Evolutionary conservation across 2,329 filamentous ascomycete species (phyloP).

Genomic region (Fusarium sp.): DNA sequence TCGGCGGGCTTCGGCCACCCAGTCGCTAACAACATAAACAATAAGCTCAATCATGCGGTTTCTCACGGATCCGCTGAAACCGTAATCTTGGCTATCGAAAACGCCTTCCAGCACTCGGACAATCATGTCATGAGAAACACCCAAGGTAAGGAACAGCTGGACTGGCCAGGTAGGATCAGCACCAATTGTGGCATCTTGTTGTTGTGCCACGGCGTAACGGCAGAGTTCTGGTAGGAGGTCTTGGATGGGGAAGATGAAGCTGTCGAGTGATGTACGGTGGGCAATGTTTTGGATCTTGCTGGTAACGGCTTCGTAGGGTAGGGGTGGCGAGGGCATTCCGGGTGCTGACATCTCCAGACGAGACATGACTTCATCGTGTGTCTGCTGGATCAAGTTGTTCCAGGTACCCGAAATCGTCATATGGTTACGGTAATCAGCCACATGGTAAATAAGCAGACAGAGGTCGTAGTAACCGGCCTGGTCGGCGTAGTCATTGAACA

Average conservation of each 20-base stretch:
- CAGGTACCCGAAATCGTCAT: constrained; percentile 87
- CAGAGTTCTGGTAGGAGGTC: constrained; percentile 71
- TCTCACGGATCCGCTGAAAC: constrained; percentile 64
- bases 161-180: constrained; percentile 69
- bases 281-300: constrained; percentile 72
- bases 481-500: constrained; percentile 94
- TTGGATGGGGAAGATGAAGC: constrained; percentile 73
- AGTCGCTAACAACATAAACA: constrained; percentile 59
- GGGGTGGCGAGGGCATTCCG: constrained; percentile 54
- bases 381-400: constrained; percentile 80
- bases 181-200: constrained; percentile 67
- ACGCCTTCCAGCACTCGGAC: constrained; percentile 66
- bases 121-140: constrained; percentile 67
- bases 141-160: constrained; percentile 65
- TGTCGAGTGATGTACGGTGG: constrained; percentile 72
- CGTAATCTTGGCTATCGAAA: constrained; percentile 68
- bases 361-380: constrained; percentile 67
- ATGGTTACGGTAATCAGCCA: constrained; percentile 89
- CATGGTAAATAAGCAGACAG: constrained; percentile 90
- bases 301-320: constrained; percentile 78
- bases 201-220: constrained; percentile 68
- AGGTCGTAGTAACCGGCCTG: constrained; percentile 94
- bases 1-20: constrained; percentile 62
- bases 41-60: constrained; percentile 67
- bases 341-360: constrained; percentile 56